phyloP scores from a whole-genome alignment of 495 filamentous ascomycete genomes.

The Penicillium lagena region DNA sequence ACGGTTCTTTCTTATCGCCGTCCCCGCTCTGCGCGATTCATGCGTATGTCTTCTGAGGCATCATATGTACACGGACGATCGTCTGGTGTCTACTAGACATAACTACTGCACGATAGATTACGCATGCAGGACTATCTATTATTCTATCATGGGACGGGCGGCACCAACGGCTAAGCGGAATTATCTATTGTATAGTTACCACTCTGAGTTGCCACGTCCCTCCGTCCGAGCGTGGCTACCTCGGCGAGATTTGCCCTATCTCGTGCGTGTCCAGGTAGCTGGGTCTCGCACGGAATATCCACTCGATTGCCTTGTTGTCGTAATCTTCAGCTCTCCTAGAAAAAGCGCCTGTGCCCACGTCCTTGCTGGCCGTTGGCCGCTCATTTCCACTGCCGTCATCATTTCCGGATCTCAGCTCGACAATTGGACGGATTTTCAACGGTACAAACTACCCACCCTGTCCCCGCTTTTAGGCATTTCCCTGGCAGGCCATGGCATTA shows the following conservation, averaged over 20 bases:
- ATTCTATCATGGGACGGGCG: too few relatives aligned
- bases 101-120: too few relatives aligned
- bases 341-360: constrained; percentile 3
- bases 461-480: too few relatives aligned
- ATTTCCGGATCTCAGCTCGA: neutral
- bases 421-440: too few relatives aligned
- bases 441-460: too few relatives aligned
- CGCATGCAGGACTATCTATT: neutral
- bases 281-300: neutral
- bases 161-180: neutral
- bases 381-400: constrained; percentile 6
- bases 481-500: too few relatives aligned
- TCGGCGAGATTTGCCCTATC: constrained; percentile 1
- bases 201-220: neutral
- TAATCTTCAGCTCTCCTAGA: too few relatives aligned
- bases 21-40: neutral
- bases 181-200: neutral
- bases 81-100: too few relatives aligned
- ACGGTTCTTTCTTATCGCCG: constrained; percentile 4
- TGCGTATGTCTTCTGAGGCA: neutral
- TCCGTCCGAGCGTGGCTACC: constrained; percentile 3
- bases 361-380: constrained; percentile 8
- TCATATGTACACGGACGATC: too few relatives aligned
- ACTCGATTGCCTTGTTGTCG: too few relatives aligned
- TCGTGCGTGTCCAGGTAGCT: constrained; percentile 1